phyloP scores from a whole-genome alignment of 83 land plant genomes.

The Thuja plicata region DNA sequence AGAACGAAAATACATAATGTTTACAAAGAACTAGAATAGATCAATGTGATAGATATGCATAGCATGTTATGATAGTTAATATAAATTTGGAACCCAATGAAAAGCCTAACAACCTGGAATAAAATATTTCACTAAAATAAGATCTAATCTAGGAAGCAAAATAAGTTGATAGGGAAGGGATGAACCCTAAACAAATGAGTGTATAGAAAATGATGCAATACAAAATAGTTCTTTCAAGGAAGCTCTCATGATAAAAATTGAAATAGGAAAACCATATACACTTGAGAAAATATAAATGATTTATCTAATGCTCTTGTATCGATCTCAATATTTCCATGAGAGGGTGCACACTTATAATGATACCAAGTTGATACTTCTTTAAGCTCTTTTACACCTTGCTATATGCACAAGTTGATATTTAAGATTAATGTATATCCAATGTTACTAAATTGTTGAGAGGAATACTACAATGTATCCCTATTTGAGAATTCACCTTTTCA shows the following conservation, averaged over 20 bases:
- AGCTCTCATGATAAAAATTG: not conserved
- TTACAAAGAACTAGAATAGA: too few species aligned
- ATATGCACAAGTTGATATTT: not conserved
- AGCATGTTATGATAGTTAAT: too few species aligned
- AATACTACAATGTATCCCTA: not conserved
- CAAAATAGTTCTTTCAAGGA: not conserved
- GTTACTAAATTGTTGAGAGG: not conserved
- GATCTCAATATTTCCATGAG: slow-evolving; percentile 82
- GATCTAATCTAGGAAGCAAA: too few species aligned
- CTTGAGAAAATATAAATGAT: slow-evolving; percentile 75
- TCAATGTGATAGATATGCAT: too few species aligned
- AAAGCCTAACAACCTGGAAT: too few species aligned
- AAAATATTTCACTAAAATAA: too few species aligned
- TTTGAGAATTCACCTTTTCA: too few species aligned
- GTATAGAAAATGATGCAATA: too few species aligned
- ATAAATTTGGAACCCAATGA: too few species aligned
- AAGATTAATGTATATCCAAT: not conserved
- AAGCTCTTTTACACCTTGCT: slow-evolving; percentile 91
- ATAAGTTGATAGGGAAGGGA: too few species aligned
- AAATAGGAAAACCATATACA: slow-evolving; percentile 82
- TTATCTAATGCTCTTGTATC: slow-evolving; percentile 67
- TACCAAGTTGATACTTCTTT: slow-evolving; percentile 84
- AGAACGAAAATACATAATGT: too few species aligned
- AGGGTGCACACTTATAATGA: slow-evolving; percentile 92
- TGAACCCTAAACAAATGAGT: too few species aligned